A percentile compares a stretch with the other conserved stretches of the same genome.
These are phyloP conservation scores for Tuber brumale DNA, from an alignment of 495 filamentous ascomycete species.

Conservation along the genomic window DNA sequence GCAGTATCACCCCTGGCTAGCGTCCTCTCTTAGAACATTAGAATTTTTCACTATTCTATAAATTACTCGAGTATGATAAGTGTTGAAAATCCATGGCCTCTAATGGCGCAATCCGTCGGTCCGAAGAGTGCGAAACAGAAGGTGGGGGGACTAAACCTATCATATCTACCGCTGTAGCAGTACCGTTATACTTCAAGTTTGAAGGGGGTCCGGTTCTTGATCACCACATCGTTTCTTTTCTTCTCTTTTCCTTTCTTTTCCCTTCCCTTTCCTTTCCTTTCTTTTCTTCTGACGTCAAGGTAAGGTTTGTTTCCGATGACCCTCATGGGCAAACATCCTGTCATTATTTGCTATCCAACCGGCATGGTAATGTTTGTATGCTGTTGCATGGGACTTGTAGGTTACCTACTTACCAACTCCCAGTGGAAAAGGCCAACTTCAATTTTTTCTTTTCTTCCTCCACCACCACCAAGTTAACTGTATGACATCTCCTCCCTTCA, in stretches of 20 bases:
- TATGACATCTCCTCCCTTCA: neutral
- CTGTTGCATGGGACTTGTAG: neutral
- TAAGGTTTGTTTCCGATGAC: neutral
- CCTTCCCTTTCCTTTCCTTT: neutral
- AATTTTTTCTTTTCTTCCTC: neutral
- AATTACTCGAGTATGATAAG: neutral
- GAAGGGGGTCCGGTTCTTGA: neutral
- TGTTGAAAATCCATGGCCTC: neutral
- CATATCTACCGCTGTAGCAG: neutral
- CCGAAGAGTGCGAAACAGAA: neutral
- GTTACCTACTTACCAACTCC: neutral
- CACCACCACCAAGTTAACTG: neutral
- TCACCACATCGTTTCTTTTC: neutral
- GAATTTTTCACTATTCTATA: neutral
- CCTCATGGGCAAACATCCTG: neutral
- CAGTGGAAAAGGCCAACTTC: neutral
- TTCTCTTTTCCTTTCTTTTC: neutral
- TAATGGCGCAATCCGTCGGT: neutral
- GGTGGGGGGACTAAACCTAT: neutral
- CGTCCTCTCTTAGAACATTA: neutral
- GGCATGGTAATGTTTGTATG: neutral
- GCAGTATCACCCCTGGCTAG: neutral
- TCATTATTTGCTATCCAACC: neutral
- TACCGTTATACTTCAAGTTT: neutral
- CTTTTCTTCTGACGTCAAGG: neutral